These are phyloP conservation scores for Plasmodium vinckei DNA, from an alignment of 169 alveolate genomes.

Conservation along the genomic window DNA sequence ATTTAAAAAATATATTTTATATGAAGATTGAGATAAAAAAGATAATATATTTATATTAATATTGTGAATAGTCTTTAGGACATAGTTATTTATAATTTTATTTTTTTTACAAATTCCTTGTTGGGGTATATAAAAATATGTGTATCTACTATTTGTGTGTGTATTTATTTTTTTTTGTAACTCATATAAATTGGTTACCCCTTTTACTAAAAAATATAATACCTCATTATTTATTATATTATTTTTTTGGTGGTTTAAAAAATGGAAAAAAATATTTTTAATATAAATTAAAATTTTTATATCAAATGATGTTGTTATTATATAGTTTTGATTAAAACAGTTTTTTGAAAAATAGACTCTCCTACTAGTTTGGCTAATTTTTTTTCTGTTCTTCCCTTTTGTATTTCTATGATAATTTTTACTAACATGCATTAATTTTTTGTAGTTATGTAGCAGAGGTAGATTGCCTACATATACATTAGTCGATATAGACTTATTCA, in stretches of 20 bases:
- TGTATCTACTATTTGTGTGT: constrained; percentile 15
- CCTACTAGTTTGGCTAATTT: background rate
- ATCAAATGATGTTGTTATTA: constrained; percentile 28
- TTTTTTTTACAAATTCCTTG: constrained; percentile 22
- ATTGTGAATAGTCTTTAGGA: constrained; percentile 25
- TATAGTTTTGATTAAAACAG: constrained; percentile 7
- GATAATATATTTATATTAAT: constrained; percentile 31
- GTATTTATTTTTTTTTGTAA: constrained; percentile 16
- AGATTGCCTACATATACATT: constrained; percentile 7
- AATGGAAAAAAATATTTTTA: constrained; percentile 12
- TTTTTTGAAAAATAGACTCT: background rate
- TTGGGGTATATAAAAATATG: constrained; percentile 35
- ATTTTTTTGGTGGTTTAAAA: constrained; percentile 10
- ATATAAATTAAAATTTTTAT: constrained; percentile 43
- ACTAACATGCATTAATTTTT: background rate
- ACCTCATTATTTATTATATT: background rate
- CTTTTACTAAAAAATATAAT: constrained; percentile 15
- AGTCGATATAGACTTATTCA: constrained; percentile 26
- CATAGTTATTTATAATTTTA: constrained; percentile 26
- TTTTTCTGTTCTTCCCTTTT: background rate
- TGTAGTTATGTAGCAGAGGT: background rate
- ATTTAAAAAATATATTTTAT: background rate
- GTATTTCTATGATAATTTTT: background rate
- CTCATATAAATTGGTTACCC: constrained; percentile 25
- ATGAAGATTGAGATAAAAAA: background rate